Percentiles rank a stretch among this genome's conserved stretches.
These are phyloP conservation scores for Cubamyces sp. DNA, from an alignment of 768 basidiomycete species.

Conservation along the genomic window DNA sequence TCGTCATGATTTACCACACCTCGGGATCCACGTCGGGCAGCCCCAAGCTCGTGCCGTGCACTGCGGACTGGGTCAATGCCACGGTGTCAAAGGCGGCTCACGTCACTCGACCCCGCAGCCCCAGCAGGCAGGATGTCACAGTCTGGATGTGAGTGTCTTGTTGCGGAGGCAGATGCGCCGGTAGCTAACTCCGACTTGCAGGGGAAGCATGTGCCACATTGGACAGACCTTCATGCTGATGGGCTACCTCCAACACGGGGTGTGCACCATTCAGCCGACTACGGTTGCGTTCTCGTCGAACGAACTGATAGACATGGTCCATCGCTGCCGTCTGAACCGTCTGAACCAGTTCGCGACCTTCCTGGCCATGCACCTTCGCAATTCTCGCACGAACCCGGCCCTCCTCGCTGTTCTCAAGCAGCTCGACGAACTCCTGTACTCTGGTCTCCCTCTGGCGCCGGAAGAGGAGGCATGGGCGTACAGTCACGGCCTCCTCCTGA, in stretches of 20 bases:
- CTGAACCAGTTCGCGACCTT: constrained; percentile 77
- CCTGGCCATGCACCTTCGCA: constrained; percentile 64
- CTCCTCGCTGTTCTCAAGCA: constrained; percentile 57
- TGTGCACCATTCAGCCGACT: constrained; percentile 75
- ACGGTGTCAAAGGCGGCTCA: constrained; percentile 63
- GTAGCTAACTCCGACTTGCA: constrained; percentile 42
- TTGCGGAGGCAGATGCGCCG: constrained; percentile 25
- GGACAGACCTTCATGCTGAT: constrained; percentile 77
- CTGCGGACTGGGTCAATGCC: constrained; percentile 65
- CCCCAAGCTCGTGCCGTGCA: constrained; percentile 78
- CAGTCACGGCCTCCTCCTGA: constrained; percentile 63
- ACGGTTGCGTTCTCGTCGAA: constrained; percentile 64
- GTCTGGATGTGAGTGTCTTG: constrained; percentile 66
- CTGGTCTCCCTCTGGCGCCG: constrained; percentile 61
- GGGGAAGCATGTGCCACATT: constrained; percentile 86
- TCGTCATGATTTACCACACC: constrained; percentile 76
- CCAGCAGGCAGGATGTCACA: constrained; percentile 65
- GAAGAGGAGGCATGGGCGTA: constrained; percentile 78
- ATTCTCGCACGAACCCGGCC: constrained; percentile 61
- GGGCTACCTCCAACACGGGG: constrained; percentile 70
- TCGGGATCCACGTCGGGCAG: constrained; percentile 84
- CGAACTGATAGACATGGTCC: constrained; percentile 75
- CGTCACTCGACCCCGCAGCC: constrained; percentile 51
- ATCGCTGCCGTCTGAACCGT: constrained; percentile 68
- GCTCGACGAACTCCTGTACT: constrained; percentile 68